Base-by-base conservation (phyloP, 345 rosid species). In the Garcia nutans region DNA sequence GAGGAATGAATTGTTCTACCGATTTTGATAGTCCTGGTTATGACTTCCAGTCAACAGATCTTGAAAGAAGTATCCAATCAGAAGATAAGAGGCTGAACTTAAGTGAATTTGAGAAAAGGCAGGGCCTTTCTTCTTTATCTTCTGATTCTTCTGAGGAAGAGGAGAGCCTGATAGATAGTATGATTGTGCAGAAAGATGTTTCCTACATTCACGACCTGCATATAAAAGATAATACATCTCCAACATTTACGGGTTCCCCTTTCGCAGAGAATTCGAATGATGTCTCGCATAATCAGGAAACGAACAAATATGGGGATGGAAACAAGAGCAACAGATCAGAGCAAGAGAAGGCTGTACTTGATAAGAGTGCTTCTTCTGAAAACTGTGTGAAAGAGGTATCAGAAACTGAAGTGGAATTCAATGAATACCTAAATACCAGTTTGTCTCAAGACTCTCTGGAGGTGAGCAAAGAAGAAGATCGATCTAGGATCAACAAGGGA, bases 81-180 rank as follows among this genome's bases (percentile, higher is more conserved):
- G 58, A 76, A 64, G 70, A 49, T 47, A 76, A 59, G 80, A 74
- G 47, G 74, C 65, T 63, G 23, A 77, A 84, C 59, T 69, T 60
- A 69, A 68, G 37, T 49, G 70, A 28, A 65, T 58, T 41, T 19
- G 75, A 56, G 73, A 75, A 71, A 69, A 73, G 63, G 60, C 78
- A 76, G 68, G 31, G 55, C 79, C 41, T 61, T 63, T 22, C 70
- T 54, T 84, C 83, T 61, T 78, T 77, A 11, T 73, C 77, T 45
- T 77, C 77, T 74, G 72, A 76, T 66, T 76, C 71, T 66, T 78
- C 71, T 15, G 74, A 74, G 68, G 85, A 76, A 33, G 83, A 80
- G 28, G 81, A 82, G 76, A 83, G 59, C 55, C 60, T 1, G 12
- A 28, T 28, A 2, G 79, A 76, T 19, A 55, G 56, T 2, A 55